Conservation (phyloP, 441 rosid genomes). For the Kokia cookei region DNA sequence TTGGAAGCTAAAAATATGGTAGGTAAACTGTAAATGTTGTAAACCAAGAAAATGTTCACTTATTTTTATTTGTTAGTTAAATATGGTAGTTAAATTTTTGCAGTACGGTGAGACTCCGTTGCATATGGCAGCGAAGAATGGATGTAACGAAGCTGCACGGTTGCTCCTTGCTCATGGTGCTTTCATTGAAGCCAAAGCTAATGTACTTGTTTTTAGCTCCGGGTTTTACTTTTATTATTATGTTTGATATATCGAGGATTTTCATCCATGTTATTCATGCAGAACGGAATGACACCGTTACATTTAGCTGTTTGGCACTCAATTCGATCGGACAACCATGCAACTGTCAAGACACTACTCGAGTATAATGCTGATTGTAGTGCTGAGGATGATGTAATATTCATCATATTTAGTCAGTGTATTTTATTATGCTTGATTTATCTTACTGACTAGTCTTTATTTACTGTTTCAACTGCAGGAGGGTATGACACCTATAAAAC, state of each 20-base stretch:
- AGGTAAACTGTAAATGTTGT: slow-evolving; percentile 5
- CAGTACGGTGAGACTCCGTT: slow-evolving; percentile 98
- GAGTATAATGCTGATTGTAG: slow-evolving; percentile 85
- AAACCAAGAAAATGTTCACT: neutral
- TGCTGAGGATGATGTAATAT: slow-evolving; percentile 71
- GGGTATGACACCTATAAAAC: slow-evolving; percentile 84
- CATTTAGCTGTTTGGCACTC: slow-evolving; percentile 96
- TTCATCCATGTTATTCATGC: slow-evolving; percentile 17
- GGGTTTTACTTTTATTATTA: neutral
- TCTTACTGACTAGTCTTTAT: neutral
- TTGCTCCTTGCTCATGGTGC: slow-evolving; percentile 85
- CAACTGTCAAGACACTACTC: slow-evolving; percentile 76
- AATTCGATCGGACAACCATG: slow-evolving; percentile 63
- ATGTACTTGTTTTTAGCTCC: slow-evolving; percentile 33
- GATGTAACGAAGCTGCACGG: slow-evolving; percentile 72
- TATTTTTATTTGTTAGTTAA: no score
- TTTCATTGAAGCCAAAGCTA: slow-evolving; percentile 81
- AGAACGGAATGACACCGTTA: slow-evolving; percentile 98
- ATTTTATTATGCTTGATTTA: neutral
- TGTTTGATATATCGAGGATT: slow-evolving; percentile 8
- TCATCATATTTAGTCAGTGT: neutral
- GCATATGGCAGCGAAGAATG: slow-evolving; percentile 98
- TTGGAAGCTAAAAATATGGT: slow-evolving; percentile 86
- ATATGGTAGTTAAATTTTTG: neutral
- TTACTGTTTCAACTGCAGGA: slow-evolving; percentile 46